These are phyloP conservation scores for Pseudonitzschia delicatissima DNA, from an alignment of 108 stramenopile species.

Conservation along the genomic window DNA sequence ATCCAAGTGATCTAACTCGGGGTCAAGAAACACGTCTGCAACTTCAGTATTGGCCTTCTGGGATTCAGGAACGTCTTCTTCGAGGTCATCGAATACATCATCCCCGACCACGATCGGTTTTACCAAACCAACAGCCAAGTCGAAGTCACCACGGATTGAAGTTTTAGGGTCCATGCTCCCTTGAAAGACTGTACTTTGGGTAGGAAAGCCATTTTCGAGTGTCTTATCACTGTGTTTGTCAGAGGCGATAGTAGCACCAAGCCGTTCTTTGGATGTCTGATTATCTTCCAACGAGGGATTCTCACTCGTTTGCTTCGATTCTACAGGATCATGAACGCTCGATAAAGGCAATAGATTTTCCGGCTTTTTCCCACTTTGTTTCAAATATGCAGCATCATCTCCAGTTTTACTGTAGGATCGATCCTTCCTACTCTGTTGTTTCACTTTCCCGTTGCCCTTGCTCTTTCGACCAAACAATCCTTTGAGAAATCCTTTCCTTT, in stretches of 20 bases:
- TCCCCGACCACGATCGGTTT: background rate
- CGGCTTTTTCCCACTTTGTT: conserved; percentile 1
- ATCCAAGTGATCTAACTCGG: conserved; percentile 19
- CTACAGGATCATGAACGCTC: too few species aligned
- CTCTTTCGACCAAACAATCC: conserved; percentile 29
- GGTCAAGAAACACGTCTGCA: conserved; percentile 4
- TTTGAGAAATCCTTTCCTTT: conserved; percentile 29
- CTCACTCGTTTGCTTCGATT: too few species aligned
- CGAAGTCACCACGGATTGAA: too few species aligned
- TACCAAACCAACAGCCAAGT: too few species aligned
- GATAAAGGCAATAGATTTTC: too few species aligned
- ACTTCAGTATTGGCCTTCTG: background rate
- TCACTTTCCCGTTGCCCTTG: conserved; percentile 13
- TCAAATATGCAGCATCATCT: background rate
- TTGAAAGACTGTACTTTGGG: too few species aligned
- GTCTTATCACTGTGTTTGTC: too few species aligned
- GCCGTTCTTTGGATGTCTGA: too few species aligned
- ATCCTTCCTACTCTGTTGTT: background rate
- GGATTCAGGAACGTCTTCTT: background rate
- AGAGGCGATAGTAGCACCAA: too few species aligned
- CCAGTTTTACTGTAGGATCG: conserved; percentile 1
- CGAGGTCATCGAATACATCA: background rate
- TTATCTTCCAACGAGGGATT: too few species aligned
- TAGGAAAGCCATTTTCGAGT: too few species aligned
- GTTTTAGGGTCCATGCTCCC: too few species aligned